These are phyloP conservation scores for Hydnomerulius pinastri DNA, from an alignment of 768 basidiomycete species.

Conservation along the genomic window DNA sequence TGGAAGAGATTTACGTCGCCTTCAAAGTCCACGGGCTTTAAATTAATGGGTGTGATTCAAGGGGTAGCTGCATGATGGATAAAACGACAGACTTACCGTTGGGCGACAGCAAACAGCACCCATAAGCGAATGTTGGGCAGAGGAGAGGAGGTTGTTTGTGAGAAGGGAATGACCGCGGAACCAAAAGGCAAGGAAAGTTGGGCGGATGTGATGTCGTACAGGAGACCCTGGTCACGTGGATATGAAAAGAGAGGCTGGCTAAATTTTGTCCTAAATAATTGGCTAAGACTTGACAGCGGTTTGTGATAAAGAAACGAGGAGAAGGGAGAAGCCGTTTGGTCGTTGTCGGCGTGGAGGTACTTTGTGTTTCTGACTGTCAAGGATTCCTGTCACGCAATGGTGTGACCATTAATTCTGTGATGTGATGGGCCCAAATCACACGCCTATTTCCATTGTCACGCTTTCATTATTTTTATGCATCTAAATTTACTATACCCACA, in stretches of 20 bases:
- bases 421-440: too few relatives aligned
- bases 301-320: too few relatives aligned
- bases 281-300: too few relatives aligned
- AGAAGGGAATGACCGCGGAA: neutral
- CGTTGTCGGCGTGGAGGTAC: neutral
- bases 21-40: constrained; percentile 91
- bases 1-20: constrained; percentile 97
- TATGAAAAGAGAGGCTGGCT: neutral
- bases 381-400: constrained; percentile 1
- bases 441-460: neutral
- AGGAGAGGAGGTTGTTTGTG: constrained; percentile 10
- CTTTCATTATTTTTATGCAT: too few relatives aligned
- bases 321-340: neutral
- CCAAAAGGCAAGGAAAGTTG: constrained; percentile 6
- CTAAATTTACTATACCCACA: too few relatives aligned
- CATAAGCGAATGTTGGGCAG: constrained; percentile 37
- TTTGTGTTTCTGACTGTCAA: neutral
- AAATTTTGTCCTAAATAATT: too few relatives aligned
- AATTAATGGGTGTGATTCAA: constrained; percentile 1
- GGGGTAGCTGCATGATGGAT: neutral
- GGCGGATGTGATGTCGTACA: neutral
- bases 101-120: constrained; percentile 86
- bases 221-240: neutral
- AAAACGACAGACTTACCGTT: constrained; percentile 47
- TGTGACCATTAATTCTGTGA: too few relatives aligned